Percentiles rank a stretch among this genome's conserved stretches.
phyloP scores from a whole-genome alignment of 768 basidiomycete species.

The Lactarius tabidus region DNA sequence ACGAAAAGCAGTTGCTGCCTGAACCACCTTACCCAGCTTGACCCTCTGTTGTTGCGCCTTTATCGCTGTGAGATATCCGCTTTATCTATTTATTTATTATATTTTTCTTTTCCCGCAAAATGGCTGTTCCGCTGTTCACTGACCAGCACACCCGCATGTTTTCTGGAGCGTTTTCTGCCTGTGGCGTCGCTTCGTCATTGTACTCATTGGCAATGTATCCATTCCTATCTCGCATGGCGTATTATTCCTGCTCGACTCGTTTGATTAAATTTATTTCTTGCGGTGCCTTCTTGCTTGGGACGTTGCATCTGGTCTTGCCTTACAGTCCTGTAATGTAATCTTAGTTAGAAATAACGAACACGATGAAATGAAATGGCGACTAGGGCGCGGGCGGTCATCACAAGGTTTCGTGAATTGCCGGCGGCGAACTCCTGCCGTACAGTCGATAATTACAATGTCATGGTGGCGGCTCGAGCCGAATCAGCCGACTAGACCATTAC shows the following conservation, averaged over 20 bases:
- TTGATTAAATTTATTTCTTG: slow-evolving; percentile 28
- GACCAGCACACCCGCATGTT: slow-evolving; percentile 23
- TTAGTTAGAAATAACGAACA: slow-evolving; percentile 28
- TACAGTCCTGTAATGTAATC: slow-evolving; percentile 27
- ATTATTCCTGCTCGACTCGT: slow-evolving; percentile 19
- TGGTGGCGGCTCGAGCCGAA: not conserved
- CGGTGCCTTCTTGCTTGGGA: slow-evolving; percentile 21
- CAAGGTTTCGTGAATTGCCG: slow-evolving; percentile 9
- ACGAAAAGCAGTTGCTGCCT: slow-evolving; percentile 30
- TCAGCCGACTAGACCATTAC: not conserved
- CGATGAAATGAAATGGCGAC: slow-evolving; percentile 14
- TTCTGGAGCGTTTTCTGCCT: slow-evolving; percentile 24
- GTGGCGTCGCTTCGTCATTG: slow-evolving; percentile 25
- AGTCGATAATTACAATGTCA: not conserved
- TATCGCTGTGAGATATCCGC: slow-evolving; percentile 22
- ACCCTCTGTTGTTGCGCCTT: slow-evolving; percentile 12
- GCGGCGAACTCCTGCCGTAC: not conserved
- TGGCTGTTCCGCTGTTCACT: slow-evolving; percentile 21
- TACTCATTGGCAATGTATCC: slow-evolving; percentile 29
- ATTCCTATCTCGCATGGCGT: slow-evolving; percentile 26
- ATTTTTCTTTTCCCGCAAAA: slow-evolving; percentile 18
- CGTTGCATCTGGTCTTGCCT: slow-evolving; percentile 22
- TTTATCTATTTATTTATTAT: slow-evolving; percentile 28
- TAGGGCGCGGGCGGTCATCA: not conserved
- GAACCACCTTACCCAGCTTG: slow-evolving; percentile 3